These are phyloP conservation scores for Talaromyces islandicus DNA, from an alignment of 2,329 filamentous ascomycete genomes.

Conservation along the genomic window DNA sequence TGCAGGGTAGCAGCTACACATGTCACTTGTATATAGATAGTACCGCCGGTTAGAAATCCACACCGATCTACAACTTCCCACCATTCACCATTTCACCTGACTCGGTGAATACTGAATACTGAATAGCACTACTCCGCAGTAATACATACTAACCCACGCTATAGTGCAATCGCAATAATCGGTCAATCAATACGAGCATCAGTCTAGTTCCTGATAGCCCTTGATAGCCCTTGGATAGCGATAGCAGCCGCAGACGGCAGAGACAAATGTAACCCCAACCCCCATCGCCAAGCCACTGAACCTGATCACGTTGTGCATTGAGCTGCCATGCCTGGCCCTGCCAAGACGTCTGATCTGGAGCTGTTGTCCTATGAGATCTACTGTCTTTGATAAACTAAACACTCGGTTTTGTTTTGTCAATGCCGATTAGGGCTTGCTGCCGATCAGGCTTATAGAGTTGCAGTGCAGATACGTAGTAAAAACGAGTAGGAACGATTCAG, in stretches of 20 bases:
- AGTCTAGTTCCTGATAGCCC: no score
- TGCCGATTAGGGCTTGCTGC: neutral
- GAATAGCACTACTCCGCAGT: no score
- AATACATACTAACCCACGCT: no score
- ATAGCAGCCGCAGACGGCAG: neutral
- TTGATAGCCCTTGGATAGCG: no score
- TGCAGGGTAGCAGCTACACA: constrained; percentile 2
- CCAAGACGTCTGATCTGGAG: neutral
- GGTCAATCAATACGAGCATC: no score
- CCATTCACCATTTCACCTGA: no score
- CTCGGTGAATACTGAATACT: no score
- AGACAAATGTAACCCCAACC: neutral
- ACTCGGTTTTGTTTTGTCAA: no score
- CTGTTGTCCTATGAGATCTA: neutral
- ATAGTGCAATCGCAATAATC: no score
- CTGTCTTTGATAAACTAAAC: no score
- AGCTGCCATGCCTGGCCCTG: neutral
- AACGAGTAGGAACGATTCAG: no score
- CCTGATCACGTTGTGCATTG: neutral
- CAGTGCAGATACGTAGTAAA: neutral
- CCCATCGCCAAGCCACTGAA: neutral
- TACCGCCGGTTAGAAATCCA: neutral
- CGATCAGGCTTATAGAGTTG: neutral
- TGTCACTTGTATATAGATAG: neutral
- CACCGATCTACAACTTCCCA: neutral